Percentiles rank a stretch among this genome's conserved stretches.
Evolutionary conservation across 495 filamentous ascomycete genomes (phyloP).

Genomic region (Niebla homalea): DNA sequence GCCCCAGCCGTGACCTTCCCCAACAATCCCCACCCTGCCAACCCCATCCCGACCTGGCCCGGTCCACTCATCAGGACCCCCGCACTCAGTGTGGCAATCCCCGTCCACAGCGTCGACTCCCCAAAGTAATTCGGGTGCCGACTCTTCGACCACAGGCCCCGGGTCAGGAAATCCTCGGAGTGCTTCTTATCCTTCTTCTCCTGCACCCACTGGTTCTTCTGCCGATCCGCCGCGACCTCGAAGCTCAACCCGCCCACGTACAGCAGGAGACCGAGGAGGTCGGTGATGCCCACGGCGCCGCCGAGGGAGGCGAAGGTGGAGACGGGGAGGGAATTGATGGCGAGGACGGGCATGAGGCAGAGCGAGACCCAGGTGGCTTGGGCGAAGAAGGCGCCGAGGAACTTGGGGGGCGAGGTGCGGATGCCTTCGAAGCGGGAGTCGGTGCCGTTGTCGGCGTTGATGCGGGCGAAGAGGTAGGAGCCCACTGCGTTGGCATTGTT

Average conservation of each 20-base stretch:
- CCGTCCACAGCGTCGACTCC: slow-evolving; percentile 51
- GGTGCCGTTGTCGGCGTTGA: slow-evolving; percentile 33
- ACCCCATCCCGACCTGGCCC: slow-evolving; percentile 34
- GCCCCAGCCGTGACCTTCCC: slow-evolving; percentile 26
- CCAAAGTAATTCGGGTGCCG: slow-evolving; percentile 59
- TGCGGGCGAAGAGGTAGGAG: slow-evolving; percentile 42
- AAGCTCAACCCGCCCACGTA: slow-evolving; percentile 43
- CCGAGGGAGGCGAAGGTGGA: slow-evolving; percentile 29
- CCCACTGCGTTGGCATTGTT: slow-evolving; percentile 35
- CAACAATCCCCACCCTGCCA: slow-evolving; percentile 28
- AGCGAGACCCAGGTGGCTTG: slow-evolving; percentile 53
- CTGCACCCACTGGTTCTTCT: slow-evolving; percentile 43
- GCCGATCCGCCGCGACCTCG: slow-evolving; percentile 45
- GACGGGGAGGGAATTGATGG: slow-evolving; percentile 44
- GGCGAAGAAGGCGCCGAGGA: slow-evolving; percentile 40
- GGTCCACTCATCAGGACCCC: slow-evolving; percentile 33
- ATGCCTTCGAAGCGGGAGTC: slow-evolving; percentile 53
- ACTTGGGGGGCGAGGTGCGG: slow-evolving; percentile 35
- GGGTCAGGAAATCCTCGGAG: slow-evolving; percentile 46
- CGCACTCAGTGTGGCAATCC: slow-evolving; percentile 38
- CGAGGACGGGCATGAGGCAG: slow-evolving; percentile 45
- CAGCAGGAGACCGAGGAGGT: slow-evolving; percentile 40
- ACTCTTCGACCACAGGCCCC: slow-evolving; percentile 44
- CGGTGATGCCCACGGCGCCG: slow-evolving; percentile 26
- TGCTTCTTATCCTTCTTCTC: slow-evolving; percentile 46